phyloP scores from a whole-genome alignment of 306 rosid species.

The Dryas alaskensis region DNA sequence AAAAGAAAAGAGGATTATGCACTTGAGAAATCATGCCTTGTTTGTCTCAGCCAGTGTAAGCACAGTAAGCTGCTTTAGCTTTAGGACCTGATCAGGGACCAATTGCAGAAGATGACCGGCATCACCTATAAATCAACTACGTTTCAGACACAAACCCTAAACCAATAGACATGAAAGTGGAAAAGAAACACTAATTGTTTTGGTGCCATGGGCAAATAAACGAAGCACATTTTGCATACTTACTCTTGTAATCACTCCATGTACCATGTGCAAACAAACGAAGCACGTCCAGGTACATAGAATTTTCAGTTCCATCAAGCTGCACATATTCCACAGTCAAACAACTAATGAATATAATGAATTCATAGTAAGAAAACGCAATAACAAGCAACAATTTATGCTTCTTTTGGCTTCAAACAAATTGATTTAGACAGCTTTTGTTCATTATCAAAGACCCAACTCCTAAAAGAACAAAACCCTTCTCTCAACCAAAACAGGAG shows the following conservation, averaged over 20 bases:
- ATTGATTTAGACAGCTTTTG: neutral
- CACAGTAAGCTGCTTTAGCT: slow-evolving; percentile 94
- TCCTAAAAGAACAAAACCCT: neutral
- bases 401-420: neutral
- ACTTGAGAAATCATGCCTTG: slow-evolving; percentile 50
- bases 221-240: slow-evolving; percentile 20
- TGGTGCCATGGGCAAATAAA: neutral
- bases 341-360: neutral
- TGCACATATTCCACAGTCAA: slow-evolving; percentile 35
- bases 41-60: slow-evolving; percentile 88
- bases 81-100: slow-evolving; percentile 74
- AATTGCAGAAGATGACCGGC: slow-evolving; percentile 58
- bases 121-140: slow-evolving; percentile 45
- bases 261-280: slow-evolving; percentile 87
- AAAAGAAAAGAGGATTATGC: slow-evolving; percentile 4
- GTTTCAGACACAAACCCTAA: neutral
- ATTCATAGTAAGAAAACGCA: neutral
- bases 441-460: neutral
- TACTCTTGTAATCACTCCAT: slow-evolving; percentile 92
- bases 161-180: neutral
- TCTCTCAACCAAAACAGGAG: neutral
- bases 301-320: slow-evolving; percentile 68
- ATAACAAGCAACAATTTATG: neutral
- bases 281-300: slow-evolving; percentile 68
- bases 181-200: neutral